Conservation (phyloP, 2,329 filamentous ascomycete genomes). For the Seiridium unicorne region DNA sequence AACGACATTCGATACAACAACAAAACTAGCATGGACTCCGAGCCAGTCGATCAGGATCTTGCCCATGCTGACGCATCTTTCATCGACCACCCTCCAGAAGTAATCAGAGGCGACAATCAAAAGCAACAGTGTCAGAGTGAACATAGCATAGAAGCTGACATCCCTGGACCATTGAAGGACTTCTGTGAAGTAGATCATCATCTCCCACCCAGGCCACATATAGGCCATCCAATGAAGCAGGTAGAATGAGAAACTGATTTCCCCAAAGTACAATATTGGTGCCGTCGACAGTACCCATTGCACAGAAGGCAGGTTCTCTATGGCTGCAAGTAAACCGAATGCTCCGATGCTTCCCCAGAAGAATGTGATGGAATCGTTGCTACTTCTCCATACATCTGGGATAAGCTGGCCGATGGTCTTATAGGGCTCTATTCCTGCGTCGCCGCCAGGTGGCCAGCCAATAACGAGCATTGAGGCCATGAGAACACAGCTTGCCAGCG, state of each 20-base stretch:
- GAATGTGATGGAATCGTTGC: neutral
- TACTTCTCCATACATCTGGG: neutral
- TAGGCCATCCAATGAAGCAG: conserved; percentile 4
- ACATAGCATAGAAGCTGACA: neutral
- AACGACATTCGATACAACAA: neutral
- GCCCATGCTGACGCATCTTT: neutral
- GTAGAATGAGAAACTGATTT: conserved; percentile 8
- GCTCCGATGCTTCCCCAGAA: conserved; percentile 4
- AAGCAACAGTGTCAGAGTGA: neutral
- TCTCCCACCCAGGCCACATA: neutral
- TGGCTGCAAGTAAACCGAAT: neutral
- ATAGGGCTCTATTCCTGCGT: neutral
- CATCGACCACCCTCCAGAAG: conserved; percentile 6
- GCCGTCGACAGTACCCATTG: neutral
- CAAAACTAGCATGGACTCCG: neutral
- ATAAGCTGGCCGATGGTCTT: neutral
- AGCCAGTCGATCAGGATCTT: neutral
- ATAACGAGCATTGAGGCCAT: neutral
- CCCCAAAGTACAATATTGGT: conserved; percentile 4
- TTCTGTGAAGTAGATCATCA: neutral
- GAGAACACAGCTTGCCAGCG: neutral
- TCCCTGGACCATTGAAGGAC: neutral
- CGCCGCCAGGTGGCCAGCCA: neutral
- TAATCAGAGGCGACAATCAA: neutral
- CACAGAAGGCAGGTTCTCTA: neutral